Conservation (phyloP, 495 filamentous ascomycete species). For the Daldinia grandis region DNA sequence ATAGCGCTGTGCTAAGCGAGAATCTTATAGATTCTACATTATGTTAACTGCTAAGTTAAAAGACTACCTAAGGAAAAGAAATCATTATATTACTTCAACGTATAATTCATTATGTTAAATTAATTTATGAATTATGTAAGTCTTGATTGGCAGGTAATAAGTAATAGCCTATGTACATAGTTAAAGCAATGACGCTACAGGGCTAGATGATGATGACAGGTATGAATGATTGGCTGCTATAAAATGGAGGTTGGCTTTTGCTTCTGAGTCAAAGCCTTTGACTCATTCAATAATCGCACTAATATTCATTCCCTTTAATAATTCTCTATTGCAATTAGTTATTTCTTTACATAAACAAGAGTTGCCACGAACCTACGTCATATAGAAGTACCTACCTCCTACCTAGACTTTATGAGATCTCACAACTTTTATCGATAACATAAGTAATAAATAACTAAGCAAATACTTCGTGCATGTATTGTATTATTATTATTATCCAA, state of each 20-base stretch:
- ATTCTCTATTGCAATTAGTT: background rate
- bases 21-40: background rate
- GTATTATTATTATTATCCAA: background rate
- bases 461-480: too few relatives aligned
- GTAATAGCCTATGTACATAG: background rate
- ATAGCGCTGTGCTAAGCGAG: background rate
- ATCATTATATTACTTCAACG: background rate
- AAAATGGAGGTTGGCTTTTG: background rate
- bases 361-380: conserved; percentile 23
- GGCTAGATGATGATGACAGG: background rate
- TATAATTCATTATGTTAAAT: background rate
- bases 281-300: background rate
- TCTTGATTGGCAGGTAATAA: background rate
- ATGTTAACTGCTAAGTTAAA: background rate
- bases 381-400: too few relatives aligned
- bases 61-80: background rate
- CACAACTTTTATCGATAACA: conserved; percentile 1
- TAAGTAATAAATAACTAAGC: background rate
- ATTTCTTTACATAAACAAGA: background rate
- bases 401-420: background rate
- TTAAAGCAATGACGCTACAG: background rate
- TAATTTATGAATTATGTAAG: background rate
- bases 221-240: conserved; percentile 7
- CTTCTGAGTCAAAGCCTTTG: conserved; percentile 1
- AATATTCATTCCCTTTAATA: background rate